These are phyloP conservation scores for Paxillus rubicundulus DNA, from an alignment of 768 basidiomycete species.

Conservation along the genomic window DNA sequence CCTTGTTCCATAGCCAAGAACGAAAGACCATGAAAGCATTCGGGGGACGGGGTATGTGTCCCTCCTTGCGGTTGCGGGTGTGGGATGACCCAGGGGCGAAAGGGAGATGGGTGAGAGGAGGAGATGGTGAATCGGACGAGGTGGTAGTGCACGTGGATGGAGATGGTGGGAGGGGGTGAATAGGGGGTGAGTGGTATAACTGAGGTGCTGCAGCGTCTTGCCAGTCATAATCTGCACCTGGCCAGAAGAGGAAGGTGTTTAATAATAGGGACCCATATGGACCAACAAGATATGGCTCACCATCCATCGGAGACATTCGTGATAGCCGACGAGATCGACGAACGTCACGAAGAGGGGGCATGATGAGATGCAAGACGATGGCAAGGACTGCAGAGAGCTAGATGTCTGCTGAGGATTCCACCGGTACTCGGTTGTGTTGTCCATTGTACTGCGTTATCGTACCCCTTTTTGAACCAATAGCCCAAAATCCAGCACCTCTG, in stretches of 20 bases:
- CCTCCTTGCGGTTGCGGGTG: slow-evolving; percentile 38
- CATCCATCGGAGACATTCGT: slow-evolving; percentile 36
- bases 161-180: slow-evolving; percentile 13
- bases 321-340: slow-evolving; percentile 48
- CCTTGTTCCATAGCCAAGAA: slow-evolving; percentile 58
- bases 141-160: slow-evolving; percentile 16
- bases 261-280: slow-evolving; percentile 28
- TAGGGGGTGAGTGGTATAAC: slow-evolving; percentile 13
- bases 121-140: slow-evolving; percentile 15
- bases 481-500: slow-evolving; percentile 16
- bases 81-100: slow-evolving; percentile 38
- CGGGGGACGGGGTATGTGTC: slow-evolving; percentile 71
- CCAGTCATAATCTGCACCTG: slow-evolving; percentile 29
- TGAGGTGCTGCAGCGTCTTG: slow-evolving; percentile 22
- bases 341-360: slow-evolving; percentile 33
- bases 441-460: slow-evolving; percentile 3
- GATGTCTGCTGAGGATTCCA: slow-evolving; percentile 11
- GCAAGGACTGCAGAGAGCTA: slow-evolving; percentile 7
- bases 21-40: slow-evolving; percentile 88
- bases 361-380: slow-evolving; percentile 9
- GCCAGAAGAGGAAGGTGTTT: slow-evolving; percentile 36
- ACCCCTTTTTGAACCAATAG: slow-evolving; percentile 32
- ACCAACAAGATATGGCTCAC: slow-evolving; percentile 23
- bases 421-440: slow-evolving; percentile 6
- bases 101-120: slow-evolving; percentile 25